phyloP scores from a whole-genome alignment of 1,139 yeast genomes.

The Debaryomycetaceae sp. region DNA sequence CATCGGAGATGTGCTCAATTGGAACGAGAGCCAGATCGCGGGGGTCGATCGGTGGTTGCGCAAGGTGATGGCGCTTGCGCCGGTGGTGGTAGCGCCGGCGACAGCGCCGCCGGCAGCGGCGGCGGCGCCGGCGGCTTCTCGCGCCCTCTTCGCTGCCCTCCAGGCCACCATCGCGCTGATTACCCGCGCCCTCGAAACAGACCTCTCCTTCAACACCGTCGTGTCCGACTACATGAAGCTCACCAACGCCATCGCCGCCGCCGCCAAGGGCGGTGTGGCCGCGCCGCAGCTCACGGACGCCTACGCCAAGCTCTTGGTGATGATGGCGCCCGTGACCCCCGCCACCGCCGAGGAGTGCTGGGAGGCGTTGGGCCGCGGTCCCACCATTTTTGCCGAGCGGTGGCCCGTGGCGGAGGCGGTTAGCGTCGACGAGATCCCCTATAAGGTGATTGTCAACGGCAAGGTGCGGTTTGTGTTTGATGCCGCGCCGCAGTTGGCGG shows the following conservation, averaged over 20 bases:
- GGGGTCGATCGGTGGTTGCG: constrained; percentile 87
- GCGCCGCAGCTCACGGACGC: constrained; percentile 33
- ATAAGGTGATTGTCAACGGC: constrained; percentile 65
- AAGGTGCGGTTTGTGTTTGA: constrained; percentile 51
- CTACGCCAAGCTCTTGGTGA: constrained; percentile 48
- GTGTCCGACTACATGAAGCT: constrained; percentile 88
- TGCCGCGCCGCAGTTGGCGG: constrained; percentile 15
- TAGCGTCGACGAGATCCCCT: constrained; percentile 33
- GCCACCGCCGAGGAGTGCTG: constrained; percentile 80
- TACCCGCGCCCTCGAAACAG: constrained; percentile 54
- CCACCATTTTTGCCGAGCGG: constrained; percentile 46
- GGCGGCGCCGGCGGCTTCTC: constrained; percentile 1
- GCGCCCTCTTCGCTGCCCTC: constrained; percentile 48
- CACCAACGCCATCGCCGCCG: constrained; percentile 49
- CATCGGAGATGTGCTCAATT: constrained; percentile 68
- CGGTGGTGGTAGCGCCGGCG: constrained; percentile 10
- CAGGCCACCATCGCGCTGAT: constrained; percentile 49
- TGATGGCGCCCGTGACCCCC: constrained; percentile 77
- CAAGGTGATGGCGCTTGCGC: constrained; percentile 49
- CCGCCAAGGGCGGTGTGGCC: constrained; percentile 27
- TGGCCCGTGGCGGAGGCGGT: constrained; percentile 49
- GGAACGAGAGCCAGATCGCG: constrained; percentile 86
- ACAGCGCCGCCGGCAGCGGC: not conserved
- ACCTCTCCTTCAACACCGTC: constrained; percentile 73
- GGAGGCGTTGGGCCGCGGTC: constrained; percentile 29